Conservation (phyloP, 73 alveolate genomes). For the Paramecium octaurelia region DNA sequence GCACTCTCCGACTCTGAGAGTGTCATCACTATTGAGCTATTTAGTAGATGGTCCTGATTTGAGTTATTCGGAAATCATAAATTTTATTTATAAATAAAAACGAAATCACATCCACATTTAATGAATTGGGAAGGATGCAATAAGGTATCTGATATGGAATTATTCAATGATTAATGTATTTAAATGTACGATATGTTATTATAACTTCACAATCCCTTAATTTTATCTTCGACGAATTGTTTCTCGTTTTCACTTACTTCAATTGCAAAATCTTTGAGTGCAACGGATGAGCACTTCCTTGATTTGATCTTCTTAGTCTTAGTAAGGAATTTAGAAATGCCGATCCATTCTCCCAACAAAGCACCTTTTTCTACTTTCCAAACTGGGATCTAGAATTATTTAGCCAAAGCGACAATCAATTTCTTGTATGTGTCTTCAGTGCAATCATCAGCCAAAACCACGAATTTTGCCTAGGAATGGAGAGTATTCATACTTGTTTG, state of each 20-base stretch:
- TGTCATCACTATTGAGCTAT: conserved; percentile 7
- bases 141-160: neutral
- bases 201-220: conserved; percentile 35
- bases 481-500: neutral
- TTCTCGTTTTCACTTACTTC: conserved; percentile 22
- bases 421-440: conserved; percentile 29
- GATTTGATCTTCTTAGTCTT: conserved; percentile 33
- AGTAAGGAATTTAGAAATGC: conserved; percentile 23
- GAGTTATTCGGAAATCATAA: neutral
- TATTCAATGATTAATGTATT: neutral
- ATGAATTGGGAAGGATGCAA: neutral
- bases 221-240: neutral
- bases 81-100: neutral
- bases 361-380: conserved; percentile 35
- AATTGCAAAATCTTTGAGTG: conserved; percentile 37
- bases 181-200: neutral
- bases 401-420: conserved; percentile 35
- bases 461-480: conserved; percentile 16
- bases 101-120: neutral
- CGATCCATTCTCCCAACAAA: conserved; percentile 39
- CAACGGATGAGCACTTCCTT: conserved; percentile 37
- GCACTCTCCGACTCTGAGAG: conserved; percentile 29
- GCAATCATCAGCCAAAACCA: conserved; percentile 42
- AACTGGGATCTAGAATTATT: conserved; percentile 15
- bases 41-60: conserved; percentile 23